Conservation (phyloP, 768 basidiomycete species). For the Candolleomyces aberdarensis region DNA sequence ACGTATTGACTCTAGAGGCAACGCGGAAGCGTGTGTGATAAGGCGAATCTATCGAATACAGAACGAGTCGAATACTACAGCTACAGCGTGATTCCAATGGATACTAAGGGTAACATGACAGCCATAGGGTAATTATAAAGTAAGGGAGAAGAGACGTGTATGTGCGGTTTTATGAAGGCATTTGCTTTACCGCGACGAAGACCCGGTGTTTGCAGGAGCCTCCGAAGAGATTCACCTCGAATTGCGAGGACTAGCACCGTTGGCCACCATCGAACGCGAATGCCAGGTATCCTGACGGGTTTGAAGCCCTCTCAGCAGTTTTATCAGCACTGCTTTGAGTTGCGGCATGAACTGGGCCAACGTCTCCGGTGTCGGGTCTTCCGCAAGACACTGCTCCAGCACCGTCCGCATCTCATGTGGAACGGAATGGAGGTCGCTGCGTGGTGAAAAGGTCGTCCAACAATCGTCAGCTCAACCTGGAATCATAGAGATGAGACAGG, state of each 20-base stretch:
- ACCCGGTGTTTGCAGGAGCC: too few relatives aligned
- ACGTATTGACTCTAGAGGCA: too few relatives aligned
- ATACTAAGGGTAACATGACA: too few relatives aligned
- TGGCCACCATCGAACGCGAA: not conserved
- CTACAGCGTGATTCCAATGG: too few relatives aligned
- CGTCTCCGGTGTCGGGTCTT: slow-evolving; percentile 73
- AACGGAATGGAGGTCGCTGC: slow-evolving; percentile 61
- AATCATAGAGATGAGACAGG: not conserved
- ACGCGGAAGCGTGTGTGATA: too few relatives aligned
- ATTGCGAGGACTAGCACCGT: slow-evolving; percentile 5
- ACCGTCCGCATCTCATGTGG: slow-evolving; percentile 62
- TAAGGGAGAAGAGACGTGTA: too few relatives aligned
- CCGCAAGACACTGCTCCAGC: slow-evolving; percentile 63
- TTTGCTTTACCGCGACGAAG: too few relatives aligned
- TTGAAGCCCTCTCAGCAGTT: slow-evolving; percentile 80
- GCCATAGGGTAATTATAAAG: too few relatives aligned
- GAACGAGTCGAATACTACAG: too few relatives aligned
- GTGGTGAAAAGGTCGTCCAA: not conserved
- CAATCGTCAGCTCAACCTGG: not conserved
- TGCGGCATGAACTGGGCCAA: slow-evolving; percentile 78
- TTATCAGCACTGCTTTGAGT: slow-evolving; percentile 78
- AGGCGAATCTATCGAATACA: too few relatives aligned
- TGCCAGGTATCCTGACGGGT: slow-evolving; percentile 59
- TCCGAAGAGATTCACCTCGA: not conserved
- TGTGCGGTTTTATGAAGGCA: too few relatives aligned